A percentile compares a stretch with the other conserved stretches of the same genome.
phyloP scores from a whole-genome alignment of 2,329 filamentous ascomycete species.

The Aspergillus felis region DNA sequence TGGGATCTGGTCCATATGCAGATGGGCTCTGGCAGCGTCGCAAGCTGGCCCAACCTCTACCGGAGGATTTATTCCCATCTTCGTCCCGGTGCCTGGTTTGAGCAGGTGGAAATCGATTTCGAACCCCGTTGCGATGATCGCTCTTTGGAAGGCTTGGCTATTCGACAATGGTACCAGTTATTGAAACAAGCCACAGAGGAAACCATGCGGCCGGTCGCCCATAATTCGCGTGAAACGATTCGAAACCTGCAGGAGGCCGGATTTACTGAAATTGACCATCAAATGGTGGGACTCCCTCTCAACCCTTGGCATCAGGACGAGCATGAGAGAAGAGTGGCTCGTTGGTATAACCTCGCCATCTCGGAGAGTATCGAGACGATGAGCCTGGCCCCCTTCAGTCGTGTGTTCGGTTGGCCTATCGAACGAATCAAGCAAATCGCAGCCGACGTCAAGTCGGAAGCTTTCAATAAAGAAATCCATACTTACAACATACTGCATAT shows the following conservation, averaged over 20 bases:
- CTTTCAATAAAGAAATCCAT: slow-evolving; percentile 64
- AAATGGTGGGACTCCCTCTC: slow-evolving; percentile 65
- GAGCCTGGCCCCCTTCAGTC: slow-evolving; percentile 68
- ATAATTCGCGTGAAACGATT: slow-evolving; percentile 56
- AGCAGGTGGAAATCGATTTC: slow-evolving; percentile 88
- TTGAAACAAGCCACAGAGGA: slow-evolving; percentile 65
- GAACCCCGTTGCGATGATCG: slow-evolving; percentile 67
- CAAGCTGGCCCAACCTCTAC: slow-evolving; percentile 72
- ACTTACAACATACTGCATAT: slow-evolving; percentile 60
- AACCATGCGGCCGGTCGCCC: slow-evolving; percentile 62
- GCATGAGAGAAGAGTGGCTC: slow-evolving; percentile 64
- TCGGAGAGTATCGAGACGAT: slow-evolving; percentile 69
- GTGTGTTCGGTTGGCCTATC: slow-evolving; percentile 57
- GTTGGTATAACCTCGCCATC: slow-evolving; percentile 80
- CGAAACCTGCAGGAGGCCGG: slow-evolving; percentile 64
- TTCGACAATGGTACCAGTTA: slow-evolving; percentile 66
- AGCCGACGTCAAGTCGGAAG: slow-evolving; percentile 61
- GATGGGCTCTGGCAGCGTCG: slow-evolving; percentile 72
- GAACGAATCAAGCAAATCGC: slow-evolving; percentile 63
- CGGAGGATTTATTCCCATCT: slow-evolving; percentile 68
- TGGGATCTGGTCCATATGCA: slow-evolving; percentile 84
- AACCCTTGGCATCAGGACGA: slow-evolving; percentile 68
- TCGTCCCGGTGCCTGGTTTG: slow-evolving; percentile 71
- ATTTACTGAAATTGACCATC: slow-evolving; percentile 74
- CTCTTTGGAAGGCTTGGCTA: slow-evolving; percentile 52